Evolutionary conservation across 352 stramenopile species (phyloP).

Genomic region (Globisporangium paroecandrum): DNA sequence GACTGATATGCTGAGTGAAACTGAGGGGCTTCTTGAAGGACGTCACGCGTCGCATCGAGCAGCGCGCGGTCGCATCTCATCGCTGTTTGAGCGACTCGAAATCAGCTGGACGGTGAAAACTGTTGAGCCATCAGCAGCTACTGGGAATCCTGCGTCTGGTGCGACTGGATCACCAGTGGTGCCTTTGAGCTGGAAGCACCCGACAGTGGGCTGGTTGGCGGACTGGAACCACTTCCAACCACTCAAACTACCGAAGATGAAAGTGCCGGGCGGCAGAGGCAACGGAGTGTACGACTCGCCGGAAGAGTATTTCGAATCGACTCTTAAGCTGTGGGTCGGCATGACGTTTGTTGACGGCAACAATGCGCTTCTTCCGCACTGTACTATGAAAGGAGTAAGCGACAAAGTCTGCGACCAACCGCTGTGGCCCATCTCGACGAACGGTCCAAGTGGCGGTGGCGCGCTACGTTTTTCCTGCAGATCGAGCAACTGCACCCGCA

Average conservation of each 20-base stretch:
- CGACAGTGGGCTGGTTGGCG: constrained; percentile 68
- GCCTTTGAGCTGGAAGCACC: constrained; percentile 48
- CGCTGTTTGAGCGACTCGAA: constrained; percentile 61
- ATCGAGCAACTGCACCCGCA: constrained; percentile 41
- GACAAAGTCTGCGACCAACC: constrained; percentile 67
- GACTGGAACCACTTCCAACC: constrained; percentile 75
- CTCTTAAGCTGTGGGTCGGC: constrained; percentile 73
- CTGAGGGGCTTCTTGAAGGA: constrained; percentile 36
- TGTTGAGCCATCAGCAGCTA: not conserved
- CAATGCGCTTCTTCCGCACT: constrained; percentile 76
- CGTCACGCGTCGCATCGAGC: constrained; percentile 49
- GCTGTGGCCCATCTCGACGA: constrained; percentile 49
- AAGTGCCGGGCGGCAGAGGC: constrained; percentile 37
- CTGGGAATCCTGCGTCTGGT: not conserved
- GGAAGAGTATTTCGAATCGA: constrained; percentile 76
- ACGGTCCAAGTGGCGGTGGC: constrained; percentile 15
- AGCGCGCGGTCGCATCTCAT: constrained; percentile 34
- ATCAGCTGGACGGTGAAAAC: constrained; percentile 68
- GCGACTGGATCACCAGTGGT: not conserved
- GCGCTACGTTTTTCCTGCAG: constrained; percentile 32
- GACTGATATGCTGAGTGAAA: constrained; percentile 53
- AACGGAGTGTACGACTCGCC: constrained; percentile 68
- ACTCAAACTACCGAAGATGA: constrained; percentile 63
- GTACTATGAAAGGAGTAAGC: constrained; percentile 35
- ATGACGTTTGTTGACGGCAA: constrained; percentile 89